Conservation (phyloP, 768 basidiomycete genomes). For the Phlebiopsis gigantea region DNA sequence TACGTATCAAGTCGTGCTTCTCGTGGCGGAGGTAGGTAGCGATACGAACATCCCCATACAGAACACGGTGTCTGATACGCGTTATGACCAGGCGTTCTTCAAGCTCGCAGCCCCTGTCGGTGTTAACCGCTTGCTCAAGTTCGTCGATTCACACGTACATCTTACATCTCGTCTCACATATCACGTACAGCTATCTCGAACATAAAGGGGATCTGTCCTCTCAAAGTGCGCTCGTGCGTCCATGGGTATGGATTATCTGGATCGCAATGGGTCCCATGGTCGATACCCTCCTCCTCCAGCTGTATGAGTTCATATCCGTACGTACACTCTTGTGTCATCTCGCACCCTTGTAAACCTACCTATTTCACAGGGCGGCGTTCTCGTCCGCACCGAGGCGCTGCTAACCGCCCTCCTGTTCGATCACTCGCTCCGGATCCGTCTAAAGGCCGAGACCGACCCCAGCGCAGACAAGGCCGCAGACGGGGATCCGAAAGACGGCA, state of each 20-base stretch:
- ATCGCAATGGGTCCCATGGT: constrained; percentile 46
- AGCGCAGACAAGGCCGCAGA: background rate
- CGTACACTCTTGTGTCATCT: background rate
- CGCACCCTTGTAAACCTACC: background rate
- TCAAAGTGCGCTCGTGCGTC: constrained; percentile 41
- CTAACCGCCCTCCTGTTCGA: constrained; percentile 6
- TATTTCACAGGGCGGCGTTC: constrained; percentile 24
- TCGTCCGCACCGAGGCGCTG: constrained; percentile 32
- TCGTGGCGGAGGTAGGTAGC: background rate
- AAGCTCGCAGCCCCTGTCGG: constrained; percentile 20
- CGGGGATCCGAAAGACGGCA: constrained; percentile 17
- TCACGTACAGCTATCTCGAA: constrained; percentile 50
- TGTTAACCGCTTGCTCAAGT: constrained; percentile 36
- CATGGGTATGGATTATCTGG: constrained; percentile 64
- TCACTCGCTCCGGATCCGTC: constrained; percentile 6
- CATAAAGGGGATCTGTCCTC: constrained; percentile 28
- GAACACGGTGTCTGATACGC: too few relatives aligned
- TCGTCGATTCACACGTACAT: constrained; percentile 7
- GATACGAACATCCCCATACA: too few relatives aligned
- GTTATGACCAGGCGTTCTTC: background rate
- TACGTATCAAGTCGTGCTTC: background rate
- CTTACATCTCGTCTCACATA: background rate
- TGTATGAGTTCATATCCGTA: constrained; percentile 40
- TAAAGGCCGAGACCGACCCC: constrained; percentile 31
- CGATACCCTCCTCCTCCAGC: constrained; percentile 42